phyloP scores from a whole-genome alignment of 805 yeast species.

The Wickerhamomyces alni region DNA sequence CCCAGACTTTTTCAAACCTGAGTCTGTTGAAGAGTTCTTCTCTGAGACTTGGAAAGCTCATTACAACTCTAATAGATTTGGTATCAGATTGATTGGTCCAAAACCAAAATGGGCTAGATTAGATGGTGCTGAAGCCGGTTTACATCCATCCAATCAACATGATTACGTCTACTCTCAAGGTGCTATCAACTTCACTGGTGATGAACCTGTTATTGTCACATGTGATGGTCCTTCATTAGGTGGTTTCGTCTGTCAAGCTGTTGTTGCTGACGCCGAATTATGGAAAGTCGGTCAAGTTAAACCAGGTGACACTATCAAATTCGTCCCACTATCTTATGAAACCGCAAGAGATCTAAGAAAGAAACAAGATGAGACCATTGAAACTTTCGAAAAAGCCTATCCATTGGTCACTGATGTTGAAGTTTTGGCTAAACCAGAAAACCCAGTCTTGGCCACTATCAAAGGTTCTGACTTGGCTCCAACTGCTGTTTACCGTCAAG shows the following conservation, averaged over 20 bases:
- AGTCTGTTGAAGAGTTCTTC: conserved; percentile 72
- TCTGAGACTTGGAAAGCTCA: conserved; percentile 85
- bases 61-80: conserved; percentile 95
- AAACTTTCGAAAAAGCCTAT: conserved; percentile 34
- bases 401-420: conserved; percentile 24
- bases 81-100: conserved; percentile 91
- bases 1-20: conserved; percentile 85
- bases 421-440: conserved; percentile 42
- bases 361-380: conserved; percentile 51
- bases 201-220: conserved; percentile 94
- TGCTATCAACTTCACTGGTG: conserved; percentile 97
- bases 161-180: conserved; percentile 96
- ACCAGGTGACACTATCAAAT: conserved; percentile 83
- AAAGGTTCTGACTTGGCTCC: conserved; percentile 50
- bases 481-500: conserved; percentile 82
- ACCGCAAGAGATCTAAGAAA: conserved; percentile 60
- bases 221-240: conserved; percentile 98
- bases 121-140: conserved; percentile 97
- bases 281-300: conserved; percentile 98
- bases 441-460: conserved; percentile 61
- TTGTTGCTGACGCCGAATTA: conserved; percentile 91
- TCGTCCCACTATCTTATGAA: conserved; percentile 69
- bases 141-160: conserved; percentile 98
- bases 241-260: conserved; percentile 96
- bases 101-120: conserved; percentile 95